A percentile compares a stretch with the other conserved stretches of the same genome.
These are phyloP conservation scores for Rheum nobile DNA, from an alignment of 148 eudicot genomes.

Conservation along the genomic window DNA sequence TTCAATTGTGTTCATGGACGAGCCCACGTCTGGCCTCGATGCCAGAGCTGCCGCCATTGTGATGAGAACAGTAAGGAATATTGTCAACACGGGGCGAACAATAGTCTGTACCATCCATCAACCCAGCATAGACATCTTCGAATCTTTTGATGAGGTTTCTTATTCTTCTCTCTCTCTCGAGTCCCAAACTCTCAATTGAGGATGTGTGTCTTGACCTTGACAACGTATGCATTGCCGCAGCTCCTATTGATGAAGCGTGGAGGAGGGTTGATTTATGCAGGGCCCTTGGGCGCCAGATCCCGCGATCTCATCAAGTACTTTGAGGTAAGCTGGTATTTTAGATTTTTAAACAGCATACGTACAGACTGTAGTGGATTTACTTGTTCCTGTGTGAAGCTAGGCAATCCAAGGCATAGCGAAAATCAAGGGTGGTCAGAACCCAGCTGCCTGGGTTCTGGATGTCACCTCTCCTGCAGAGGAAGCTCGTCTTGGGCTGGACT, in stretches of 20 bases:
- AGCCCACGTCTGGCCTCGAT: conserved; percentile 98
- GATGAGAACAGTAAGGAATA: conserved; percentile 96
- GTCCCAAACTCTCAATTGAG: not conserved
- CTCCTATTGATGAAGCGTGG: conserved; percentile 71
- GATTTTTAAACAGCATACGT: not conserved
- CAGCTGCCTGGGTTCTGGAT: conserved; percentile 80
- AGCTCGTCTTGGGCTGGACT: conserved; percentile 46
- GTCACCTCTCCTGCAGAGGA: conserved; percentile 63
- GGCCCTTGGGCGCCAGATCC: conserved; percentile 50
- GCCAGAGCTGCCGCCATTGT: conserved; percentile 98
- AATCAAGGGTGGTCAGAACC: conserved; percentile 49
- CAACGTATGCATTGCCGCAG: conserved; percentile 16
- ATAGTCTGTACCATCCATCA: conserved; percentile 99
- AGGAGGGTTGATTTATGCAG: conserved; percentile 65
- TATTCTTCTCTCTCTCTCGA: not conserved
- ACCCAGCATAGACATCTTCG: conserved; percentile 94
- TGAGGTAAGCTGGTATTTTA: conserved; percentile 25
- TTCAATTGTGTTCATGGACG: conserved; percentile 97
- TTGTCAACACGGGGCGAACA: conserved; percentile 88
- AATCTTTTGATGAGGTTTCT: conserved; percentile 91
- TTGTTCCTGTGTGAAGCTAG: not conserved
- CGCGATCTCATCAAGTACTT: conserved; percentile 44
- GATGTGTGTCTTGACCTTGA: not conserved
- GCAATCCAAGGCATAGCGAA: conserved; percentile 49
- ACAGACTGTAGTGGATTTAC: not conserved